Base-by-base conservation (phyloP, 371 early-diverging fungal species). In the Mucor racemosus region DNA sequence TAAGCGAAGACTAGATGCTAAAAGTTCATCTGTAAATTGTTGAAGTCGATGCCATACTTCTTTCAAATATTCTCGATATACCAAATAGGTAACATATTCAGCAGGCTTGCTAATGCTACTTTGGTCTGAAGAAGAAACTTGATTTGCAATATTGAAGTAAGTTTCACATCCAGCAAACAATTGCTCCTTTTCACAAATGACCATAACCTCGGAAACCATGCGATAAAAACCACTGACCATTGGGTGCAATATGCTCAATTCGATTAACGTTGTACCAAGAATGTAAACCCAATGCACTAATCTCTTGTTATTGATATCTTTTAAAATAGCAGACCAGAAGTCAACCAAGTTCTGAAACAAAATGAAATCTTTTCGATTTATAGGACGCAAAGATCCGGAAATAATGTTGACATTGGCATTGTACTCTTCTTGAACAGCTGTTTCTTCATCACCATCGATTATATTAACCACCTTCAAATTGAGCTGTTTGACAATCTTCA, bases 191-290 rank as follows among this genome's bases (percentile, higher is more conserved):
- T 85, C 78, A 41, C 81, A 77, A 13, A 86, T 69, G 7, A 67
- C 60, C 15, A 92, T 54, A 8, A 87, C 76, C 4, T 85, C 72
- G 0, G 86, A 77, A 36, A 91, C 66, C 73, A 93, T 84, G 42
- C 86, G 88, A 74, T 92, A 92, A 57, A 91, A 92, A 0, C 92
- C 92, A 71, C 90, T 90, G 26, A 93, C 86, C 4, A 92, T 72
- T 0, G 92, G 91, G 54, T 87, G 61, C 39, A 76, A 68, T 0
- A 78, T 60, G 35, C 91, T 90, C 35, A 84, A 75, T 7, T 78
- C 75, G 33, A 91, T 86, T 5, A 89, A 60, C 17, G 73, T 66
- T 11, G 81, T 77, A 6, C 86, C 87, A n/a, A 86, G 65, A 1
- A 84, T 72, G 60, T 81, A 83, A 1, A 88, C 70, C 92, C 93